A percentile compares a stretch with the other conserved stretches of the same genome.
Conservation (phyloP, 345 rosid genomes). For the Eucalyptus marginata region DNA sequence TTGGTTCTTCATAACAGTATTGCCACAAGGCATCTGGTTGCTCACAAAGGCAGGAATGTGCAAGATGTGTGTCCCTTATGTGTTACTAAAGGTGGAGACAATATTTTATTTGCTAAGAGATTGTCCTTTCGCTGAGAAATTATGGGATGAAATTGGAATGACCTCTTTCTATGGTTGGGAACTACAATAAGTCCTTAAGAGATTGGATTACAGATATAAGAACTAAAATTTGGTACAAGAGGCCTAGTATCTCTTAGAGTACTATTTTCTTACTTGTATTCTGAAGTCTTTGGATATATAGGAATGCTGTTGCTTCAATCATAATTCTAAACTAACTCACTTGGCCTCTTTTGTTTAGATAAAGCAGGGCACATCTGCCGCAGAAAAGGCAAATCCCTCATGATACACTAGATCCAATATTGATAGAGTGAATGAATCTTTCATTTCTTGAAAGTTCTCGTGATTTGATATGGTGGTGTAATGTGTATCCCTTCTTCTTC, state of each 20-base stretch:
- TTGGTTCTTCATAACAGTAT: background rate
- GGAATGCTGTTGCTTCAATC: background rate
- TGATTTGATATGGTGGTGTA: background rate
- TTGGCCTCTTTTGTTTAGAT: background rate
- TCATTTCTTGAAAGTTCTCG: background rate
- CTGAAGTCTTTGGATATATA: background rate
- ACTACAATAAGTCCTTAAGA: background rate
- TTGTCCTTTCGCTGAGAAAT: background rate
- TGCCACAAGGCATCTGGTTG: background rate
- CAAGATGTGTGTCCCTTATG: background rate
- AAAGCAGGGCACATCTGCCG: background rate
- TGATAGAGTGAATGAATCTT: background rate
- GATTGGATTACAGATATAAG: background rate
- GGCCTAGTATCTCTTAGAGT: background rate
- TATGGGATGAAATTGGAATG: background rate
- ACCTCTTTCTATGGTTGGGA: background rate
- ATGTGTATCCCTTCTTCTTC: background rate
- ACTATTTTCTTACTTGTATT: background rate
- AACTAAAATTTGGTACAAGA: background rate
- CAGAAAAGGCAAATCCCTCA: background rate
- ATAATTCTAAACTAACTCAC: background rate
- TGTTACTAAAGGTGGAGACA: background rate
- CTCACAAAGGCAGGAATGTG: background rate
- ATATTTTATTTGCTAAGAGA: background rate
- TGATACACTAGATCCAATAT: background rate